Conservation (phyloP, 371 early-diverging fungal species). For the Circinella minor region DNA sequence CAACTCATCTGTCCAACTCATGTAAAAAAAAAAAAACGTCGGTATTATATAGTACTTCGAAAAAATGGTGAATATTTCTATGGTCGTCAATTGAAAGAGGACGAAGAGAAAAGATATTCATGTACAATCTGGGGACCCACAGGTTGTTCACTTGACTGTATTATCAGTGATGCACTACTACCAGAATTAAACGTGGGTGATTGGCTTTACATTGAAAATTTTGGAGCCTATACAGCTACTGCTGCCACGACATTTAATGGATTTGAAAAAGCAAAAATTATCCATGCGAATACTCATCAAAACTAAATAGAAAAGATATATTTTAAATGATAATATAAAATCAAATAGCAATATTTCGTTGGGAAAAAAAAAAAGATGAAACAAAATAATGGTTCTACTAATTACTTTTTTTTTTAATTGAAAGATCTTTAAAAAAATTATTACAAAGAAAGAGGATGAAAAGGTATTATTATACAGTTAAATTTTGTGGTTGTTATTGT, state of each 20-base stretch:
- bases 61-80: conserved; percentile 13
- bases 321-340: too few relatives aligned
- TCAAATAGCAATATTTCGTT: too few relatives aligned
- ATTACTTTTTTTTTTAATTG: too few relatives aligned
- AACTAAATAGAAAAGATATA: too few relatives aligned
- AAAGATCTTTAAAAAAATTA: too few relatives aligned
- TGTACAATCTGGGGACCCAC: conserved; percentile 97
- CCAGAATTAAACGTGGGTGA: conserved; percentile 93
- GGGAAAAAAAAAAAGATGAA: too few relatives aligned
- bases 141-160: conserved; percentile 96
- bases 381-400: too few relatives aligned
- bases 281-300: too few relatives aligned
- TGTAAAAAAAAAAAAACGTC: too few relatives aligned
- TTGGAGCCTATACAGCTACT: conserved; percentile 96
- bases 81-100: conserved; percentile 8
- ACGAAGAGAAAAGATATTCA: conserved; percentile 36
- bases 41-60: conserved; percentile 15
- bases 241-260: conserved; percentile 93
- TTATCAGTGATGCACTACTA: conserved; percentile 68
- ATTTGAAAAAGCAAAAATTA: conserved; percentile 45
- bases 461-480: too few relatives aligned
- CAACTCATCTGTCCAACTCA: too few relatives aligned
- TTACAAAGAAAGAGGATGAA: too few relatives aligned
- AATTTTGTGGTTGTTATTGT: neutral
- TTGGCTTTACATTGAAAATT: conserved; percentile 93